Evolutionary conservation across 768 basidiomycete genomes (phyloP), one percentile per base, ranked within the genome.

Genomic region (Holtermannia corniformis): DNA sequence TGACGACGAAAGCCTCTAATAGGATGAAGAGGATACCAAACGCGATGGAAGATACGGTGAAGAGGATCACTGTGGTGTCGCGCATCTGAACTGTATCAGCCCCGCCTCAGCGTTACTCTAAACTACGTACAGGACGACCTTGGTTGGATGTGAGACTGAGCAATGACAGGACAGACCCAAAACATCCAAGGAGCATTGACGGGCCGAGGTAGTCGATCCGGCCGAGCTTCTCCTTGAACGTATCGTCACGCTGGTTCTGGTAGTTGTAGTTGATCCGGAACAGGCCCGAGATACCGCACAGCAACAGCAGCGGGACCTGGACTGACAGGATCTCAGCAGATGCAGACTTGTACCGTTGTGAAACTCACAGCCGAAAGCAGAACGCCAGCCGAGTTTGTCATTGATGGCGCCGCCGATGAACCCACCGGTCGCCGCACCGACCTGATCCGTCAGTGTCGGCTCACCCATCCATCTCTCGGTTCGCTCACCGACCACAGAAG

Each of bases 351-450:
- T 37, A 16, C 32, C 10, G 32, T n/a, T n/a, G 32, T 7, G 32
- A 7, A 37, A 16, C 32, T 37, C 32, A 37, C 32, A 37, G 7
- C 32, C 32, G 32, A 37, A 37, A 37, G 32, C 32, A 7, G 16
- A 16, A 59, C 71, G 85, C 90, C 89, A 92, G 58, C 87, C 88
- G 65, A 87, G 82, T 5, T 63, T 77, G 69, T 92, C 90, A 68
- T 86, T 85, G 50, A 89, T 78, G 55, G 56, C 65, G 5, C 71
- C 73, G n/a, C 75, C 76, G 0, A 74, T 51, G 32, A 37, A 37
- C 10, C 32, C 32, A 37, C 32, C 32, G 10, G 32, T 37, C 16
- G 32, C 32, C 10, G 10, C 16, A 7, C 32, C 32, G 16, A 37
- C 32, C 32, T 37, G 16, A 16, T 7, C 20, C n/a, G 19, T 44